Evolutionary conservation across 2,329 filamentous ascomycete species (phyloP), one percentile per base, ranked within the genome.

Genomic region (Phoma sp.): DNA sequence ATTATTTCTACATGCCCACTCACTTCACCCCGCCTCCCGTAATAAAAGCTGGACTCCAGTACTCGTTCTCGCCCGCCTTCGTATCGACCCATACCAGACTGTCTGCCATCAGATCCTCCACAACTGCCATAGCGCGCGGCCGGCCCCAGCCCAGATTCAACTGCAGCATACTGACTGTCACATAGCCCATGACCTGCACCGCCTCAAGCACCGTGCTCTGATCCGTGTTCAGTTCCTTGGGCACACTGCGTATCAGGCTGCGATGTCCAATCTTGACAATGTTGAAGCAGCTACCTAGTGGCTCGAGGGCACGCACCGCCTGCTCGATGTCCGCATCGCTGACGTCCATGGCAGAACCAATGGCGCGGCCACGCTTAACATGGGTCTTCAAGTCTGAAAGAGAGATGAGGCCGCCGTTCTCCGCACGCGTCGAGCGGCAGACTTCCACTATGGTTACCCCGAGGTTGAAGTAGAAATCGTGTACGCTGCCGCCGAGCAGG

Each of bases 391-490:
- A 87, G 75, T 98, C 93, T 39, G 84, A 80, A 14, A 98, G 83
- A 9, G 90, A 90, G 47, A 99, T 91, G 67, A 99, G 80, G 0
- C 95, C 95, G 6, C 95, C 95, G 72, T 99, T 99, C 77, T 97
- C 93, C 4, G 85, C 86, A 47, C 95, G 82, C 39, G 92, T 97
- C 47, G 88, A 86, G 5, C 91, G 83, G 72, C 95, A 99, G 7
- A 97, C 86, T 75, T 98, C 93, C 5, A 99, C 95, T 0, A 98
- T 90, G 44, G 91, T 84, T n/a, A 98, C 93, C 1, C 92, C 95
- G 40, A 99, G 86, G 79, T 96, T 93, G 75, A 98, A 98, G 78
- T 98, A 99, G 72, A 99, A 99, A 75, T 99, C 95, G 72, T 97
- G 96, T 64, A 99, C 93, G 66, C 88, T 92, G 55, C 89, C 86